phyloP scores from a whole-genome alignment of 805 yeast species.

The Candida sphagnicola region DNA sequence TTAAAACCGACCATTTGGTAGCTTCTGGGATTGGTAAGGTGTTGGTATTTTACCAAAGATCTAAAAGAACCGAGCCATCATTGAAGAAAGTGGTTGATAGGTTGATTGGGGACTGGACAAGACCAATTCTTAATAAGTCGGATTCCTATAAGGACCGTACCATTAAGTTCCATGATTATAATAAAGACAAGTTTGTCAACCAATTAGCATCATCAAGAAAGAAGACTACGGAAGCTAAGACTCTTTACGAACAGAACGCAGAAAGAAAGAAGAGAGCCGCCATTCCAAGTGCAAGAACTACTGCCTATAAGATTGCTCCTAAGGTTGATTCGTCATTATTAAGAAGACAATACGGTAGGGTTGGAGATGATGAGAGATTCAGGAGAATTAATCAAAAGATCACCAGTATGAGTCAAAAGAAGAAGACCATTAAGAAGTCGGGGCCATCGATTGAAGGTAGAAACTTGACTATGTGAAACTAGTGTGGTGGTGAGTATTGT shows the following conservation, averaged over 20 bases:
- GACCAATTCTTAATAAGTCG: conserved; percentile 94
- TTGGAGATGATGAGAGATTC: conserved; percentile 70
- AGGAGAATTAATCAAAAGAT: conserved; percentile 66
- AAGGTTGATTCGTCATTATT: conserved; percentile 54
- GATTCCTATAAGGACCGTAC: conserved; percentile 90
- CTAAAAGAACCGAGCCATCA: conserved; percentile 81
- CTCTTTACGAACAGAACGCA: conserved; percentile 85
- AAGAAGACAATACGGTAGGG: conserved; percentile 41
- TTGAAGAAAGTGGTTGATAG: conserved; percentile 87
- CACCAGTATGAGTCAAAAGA: conserved; percentile 44
- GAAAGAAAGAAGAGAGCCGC: conserved; percentile 92
- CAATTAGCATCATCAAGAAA: conserved; percentile 33
- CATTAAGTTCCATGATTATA: conserved; percentile 66
- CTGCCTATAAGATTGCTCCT: conserved; percentile 90
- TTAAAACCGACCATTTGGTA: conserved; percentile 90
- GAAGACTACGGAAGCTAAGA: conserved; percentile 39
- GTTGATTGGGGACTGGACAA: conserved; percentile 94
- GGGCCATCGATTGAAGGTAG: conserved; percentile 83
- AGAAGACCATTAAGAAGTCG: conserved; percentile 50
- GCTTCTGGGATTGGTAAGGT: conserved; percentile 95
- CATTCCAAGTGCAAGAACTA: conserved; percentile 86
- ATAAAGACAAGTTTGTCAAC: conserved; percentile 49
- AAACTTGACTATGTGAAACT: conserved; percentile 41
- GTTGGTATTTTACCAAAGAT: conserved; percentile 86
- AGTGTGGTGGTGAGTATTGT: too few relatives aligned